phyloP scores from a whole-genome alignment of 768 basidiomycete genomes.

The Boletus vinaceobasis region DNA sequence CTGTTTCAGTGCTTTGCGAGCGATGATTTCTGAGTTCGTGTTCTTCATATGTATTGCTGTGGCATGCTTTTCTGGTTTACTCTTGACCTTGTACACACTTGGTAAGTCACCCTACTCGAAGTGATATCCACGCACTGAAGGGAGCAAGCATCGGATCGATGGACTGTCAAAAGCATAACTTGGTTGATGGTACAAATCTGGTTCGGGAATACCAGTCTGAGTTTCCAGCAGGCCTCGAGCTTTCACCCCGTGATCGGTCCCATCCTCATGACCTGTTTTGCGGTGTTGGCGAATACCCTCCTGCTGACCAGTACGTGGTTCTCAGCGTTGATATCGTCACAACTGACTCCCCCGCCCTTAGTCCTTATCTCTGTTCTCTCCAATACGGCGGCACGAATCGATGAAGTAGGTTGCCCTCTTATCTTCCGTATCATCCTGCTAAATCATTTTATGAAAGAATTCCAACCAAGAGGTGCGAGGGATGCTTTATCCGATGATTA shows the following conservation, averaged over 20 bases:
- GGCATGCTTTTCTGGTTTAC: slow-evolving; percentile 78
- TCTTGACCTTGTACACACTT: slow-evolving; percentile 53
- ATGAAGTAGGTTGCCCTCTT: slow-evolving; percentile 41
- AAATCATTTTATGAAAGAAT: slow-evolving; percentile 36
- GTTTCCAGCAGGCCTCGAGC: slow-evolving; percentile 51
- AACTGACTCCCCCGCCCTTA: neutral
- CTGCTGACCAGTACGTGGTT: slow-evolving; percentile 67
- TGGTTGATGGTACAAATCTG: slow-evolving; percentile 88
- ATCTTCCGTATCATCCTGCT: neutral
- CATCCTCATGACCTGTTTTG: slow-evolving; percentile 75
- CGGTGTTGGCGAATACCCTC: slow-evolving; percentile 75
- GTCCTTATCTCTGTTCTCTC: slow-evolving; percentile 88
- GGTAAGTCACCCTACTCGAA: slow-evolving; percentile 28
- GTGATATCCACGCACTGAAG: slow-evolving; percentile 23
- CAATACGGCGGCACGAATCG: slow-evolving; percentile 81
- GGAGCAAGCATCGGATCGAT: slow-evolving; percentile 28
- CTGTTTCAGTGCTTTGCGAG: slow-evolving; percentile 60
- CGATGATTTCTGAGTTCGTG: slow-evolving; percentile 77
- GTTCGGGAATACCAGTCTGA: slow-evolving; percentile 75
- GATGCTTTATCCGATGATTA: neutral
- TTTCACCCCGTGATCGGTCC: slow-evolving; percentile 74
- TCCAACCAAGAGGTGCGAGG: slow-evolving; percentile 53
- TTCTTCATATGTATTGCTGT: slow-evolving; percentile 77
- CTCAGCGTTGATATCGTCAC: neutral
- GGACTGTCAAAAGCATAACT: slow-evolving; percentile 50